These are phyloP conservation scores for Talaromyces verruculosus DNA, from an alignment of 2,329 filamentous ascomycete genomes.

Conservation along the genomic window DNA sequence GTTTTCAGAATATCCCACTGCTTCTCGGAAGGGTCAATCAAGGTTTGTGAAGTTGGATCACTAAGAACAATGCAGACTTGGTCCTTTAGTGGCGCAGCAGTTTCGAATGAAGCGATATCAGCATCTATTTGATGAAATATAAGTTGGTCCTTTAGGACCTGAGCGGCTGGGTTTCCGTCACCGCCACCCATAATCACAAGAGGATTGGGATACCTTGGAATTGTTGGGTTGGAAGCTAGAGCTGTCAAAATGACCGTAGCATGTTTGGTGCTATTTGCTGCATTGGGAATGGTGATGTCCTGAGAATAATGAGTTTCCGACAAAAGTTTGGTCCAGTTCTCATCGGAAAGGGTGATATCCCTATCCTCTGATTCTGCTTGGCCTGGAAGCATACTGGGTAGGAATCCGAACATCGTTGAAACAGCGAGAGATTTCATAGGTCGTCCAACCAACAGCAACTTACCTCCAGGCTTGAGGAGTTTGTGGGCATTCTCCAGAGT, in stretches of 20 bases:
- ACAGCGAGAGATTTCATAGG: neutral
- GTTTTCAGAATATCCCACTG: neutral
- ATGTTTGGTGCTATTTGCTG: neutral
- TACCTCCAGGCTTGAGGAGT: constrained; percentile 44
- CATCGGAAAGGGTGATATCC: neutral
- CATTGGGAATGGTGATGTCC: neutral
- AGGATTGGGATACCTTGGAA: neutral
- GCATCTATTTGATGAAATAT: neutral
- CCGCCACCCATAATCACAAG: neutral
- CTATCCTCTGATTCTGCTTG: neutral
- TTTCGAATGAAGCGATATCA: neutral
- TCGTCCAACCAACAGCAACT: constrained; percentile 43
- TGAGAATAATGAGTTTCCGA: neutral
- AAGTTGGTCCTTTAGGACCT: neutral
- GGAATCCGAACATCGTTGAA: neutral
- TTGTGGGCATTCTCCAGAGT: constrained; percentile 29
- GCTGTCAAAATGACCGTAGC: neutral
- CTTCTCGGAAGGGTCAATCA: neutral
- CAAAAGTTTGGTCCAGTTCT: neutral
- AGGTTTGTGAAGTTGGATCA: constrained; percentile 1
- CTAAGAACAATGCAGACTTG: neutral
- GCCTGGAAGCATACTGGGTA: neutral
- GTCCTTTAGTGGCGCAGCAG: neutral
- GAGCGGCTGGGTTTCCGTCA: neutral
- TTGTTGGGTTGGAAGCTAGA: neutral